Conservation (phyloP, 768 basidiomycete species). For the Boletus patriciae region DNA sequence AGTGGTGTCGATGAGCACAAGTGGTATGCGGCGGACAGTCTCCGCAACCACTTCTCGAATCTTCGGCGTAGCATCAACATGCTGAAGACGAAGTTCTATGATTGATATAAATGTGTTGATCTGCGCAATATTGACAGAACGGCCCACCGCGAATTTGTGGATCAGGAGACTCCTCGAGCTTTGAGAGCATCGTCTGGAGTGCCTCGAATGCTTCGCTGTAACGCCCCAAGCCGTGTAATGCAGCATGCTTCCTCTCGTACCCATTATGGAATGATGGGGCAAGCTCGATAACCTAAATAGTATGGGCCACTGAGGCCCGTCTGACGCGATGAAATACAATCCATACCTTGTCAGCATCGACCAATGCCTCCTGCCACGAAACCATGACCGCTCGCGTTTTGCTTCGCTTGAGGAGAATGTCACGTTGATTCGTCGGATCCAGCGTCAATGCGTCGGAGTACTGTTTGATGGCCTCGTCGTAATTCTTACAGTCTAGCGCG, state of each 20-base stretch:
- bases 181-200: background rate
- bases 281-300: background rate
- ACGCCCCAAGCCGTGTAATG: background rate
- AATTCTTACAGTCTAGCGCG: background rate
- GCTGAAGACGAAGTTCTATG: background rate
- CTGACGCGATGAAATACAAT: background rate
- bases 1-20: background rate
- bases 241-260: background rate
- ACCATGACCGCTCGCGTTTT: background rate
- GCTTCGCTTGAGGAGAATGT: conserved; percentile 6
- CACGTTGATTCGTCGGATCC: background rate
- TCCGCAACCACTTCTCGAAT: background rate
- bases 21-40: background rate
- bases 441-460: background rate
- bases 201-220: background rate
- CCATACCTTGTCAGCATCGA: conserved; percentile 7
- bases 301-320: background rate
- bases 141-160: background rate
- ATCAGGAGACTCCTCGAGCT: background rate
- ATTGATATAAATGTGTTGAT: no score
- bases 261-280: background rate
- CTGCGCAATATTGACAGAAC: background rate
- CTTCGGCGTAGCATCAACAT: background rate
- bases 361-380: conserved; percentile 1
- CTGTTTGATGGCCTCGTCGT: background rate